Evolutionary conservation across 2,329 filamentous ascomycete genomes (phyloP), one percentile per base, ranked within the genome.

Genomic region (Ophiostoma sp.): DNA sequence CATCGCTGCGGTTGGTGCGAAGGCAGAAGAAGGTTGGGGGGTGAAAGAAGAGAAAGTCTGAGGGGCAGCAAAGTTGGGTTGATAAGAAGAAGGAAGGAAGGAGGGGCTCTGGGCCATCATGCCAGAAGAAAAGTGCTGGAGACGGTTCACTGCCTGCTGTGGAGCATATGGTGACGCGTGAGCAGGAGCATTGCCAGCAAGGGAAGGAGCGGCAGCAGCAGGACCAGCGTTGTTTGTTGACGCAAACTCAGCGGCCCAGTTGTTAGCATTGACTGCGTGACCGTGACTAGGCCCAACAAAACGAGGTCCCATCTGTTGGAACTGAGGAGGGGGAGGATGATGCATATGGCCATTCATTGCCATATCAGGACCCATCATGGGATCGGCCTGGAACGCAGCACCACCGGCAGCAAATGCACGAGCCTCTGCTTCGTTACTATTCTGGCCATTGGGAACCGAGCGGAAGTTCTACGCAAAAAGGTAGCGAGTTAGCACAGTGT

Each of bases 191-290:
- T 4, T 15, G 8, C 31, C 59, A 8, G 15, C 19, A 5, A 42
- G 19, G 11, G 19, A 28, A 22, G 55, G 22, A n/a, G 55, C 48
- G 5, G 72, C 45, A n/a, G 36, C 2, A 17, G 31, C 19, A 36
- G 31, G 50, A 1, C 22, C 5, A 5, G 55, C 42, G 19, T 6
- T n/a, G 45, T 42, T 31, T 57, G 9, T 39, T 19, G 55, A 31
- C 22, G 70, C 72, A 69, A 76, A 76, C 48, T 76, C 76, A 12
- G 70, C 70, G 0, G 76, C 73, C 76, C 76, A 76, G 42, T 59
- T 39, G 39, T 22, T 70, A 12, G 31, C 19, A 12, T 17, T 55
- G 72, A 48, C 42, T 48, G 12, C 42, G 42, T 68, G 39, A 3
- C 17, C 36, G 42, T 68, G 39, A 3, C 17, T n/a, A 3, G 57